Conservation (phyloP, 1,284 basidiomycete genomes). For the Cryptococcus sp. region DNA sequence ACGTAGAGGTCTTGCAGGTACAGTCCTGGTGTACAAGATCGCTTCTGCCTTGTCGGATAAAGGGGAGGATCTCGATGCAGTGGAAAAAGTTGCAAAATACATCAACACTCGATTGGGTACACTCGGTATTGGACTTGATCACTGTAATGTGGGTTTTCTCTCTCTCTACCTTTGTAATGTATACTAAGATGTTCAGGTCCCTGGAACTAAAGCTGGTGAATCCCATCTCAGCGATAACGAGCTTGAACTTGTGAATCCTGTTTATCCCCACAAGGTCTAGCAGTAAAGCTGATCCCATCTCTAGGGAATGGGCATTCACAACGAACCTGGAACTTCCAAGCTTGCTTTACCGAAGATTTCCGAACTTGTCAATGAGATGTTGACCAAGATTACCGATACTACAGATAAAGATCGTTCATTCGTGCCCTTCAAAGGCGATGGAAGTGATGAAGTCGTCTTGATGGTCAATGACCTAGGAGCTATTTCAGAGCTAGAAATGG, state of each 20-base stretch:
- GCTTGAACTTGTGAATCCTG: conserved; percentile 23
- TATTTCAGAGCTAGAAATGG: conserved; percentile 78
- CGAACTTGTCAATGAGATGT: conserved; percentile 65
- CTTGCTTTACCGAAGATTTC: conserved; percentile 58
- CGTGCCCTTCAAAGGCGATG: conserved; percentile 66
- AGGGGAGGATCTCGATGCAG: conserved; percentile 68
- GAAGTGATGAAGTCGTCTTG: conserved; percentile 56
- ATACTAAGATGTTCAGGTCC: conserved; percentile 54
- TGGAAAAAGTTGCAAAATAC: conserved; percentile 65
- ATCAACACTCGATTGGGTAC: conserved; percentile 64
- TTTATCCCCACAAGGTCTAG: not conserved
- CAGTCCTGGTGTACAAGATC: conserved; percentile 86
- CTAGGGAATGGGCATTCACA: conserved; percentile 73
- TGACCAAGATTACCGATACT: conserved; percentile 68
- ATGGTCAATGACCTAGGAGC: conserved; percentile 61
- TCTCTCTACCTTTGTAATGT: not conserved
- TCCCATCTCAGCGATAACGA: conserved; percentile 55
- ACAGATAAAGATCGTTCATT: conserved; percentile 78
- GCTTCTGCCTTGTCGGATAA: conserved; percentile 74
- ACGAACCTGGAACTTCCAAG: conserved; percentile 78
- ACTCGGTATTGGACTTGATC: conserved; percentile 85
- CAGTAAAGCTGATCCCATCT: not conserved
- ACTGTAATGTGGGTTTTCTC: conserved; percentile 65
- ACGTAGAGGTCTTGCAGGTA: conserved; percentile 74
- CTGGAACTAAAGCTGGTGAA: conserved; percentile 64